phyloP scores from a whole-genome alignment of 225 moss, liverwort and hornwort genomes.

The Climacium dendroides region DNA sequence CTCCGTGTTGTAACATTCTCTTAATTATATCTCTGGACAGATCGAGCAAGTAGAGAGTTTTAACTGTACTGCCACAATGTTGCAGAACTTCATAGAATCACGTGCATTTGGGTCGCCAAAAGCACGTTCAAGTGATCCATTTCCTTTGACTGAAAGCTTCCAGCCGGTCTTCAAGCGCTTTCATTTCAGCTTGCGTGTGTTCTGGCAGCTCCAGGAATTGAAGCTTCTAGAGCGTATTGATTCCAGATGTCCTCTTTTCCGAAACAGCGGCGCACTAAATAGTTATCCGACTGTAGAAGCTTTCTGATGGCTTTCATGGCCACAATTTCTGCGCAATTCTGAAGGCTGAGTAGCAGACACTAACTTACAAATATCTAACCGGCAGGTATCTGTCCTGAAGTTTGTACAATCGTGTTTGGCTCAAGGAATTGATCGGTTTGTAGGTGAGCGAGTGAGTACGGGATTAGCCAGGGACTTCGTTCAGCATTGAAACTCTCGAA shows the following conservation, averaged over 20 bases:
- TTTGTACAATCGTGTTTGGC: not conserved
- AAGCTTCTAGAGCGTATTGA: not conserved
- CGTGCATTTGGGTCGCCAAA: not conserved
- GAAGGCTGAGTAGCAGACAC: too few species aligned
- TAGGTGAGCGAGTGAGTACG: not conserved
- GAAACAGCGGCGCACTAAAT: not conserved
- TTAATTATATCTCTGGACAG: not conserved
- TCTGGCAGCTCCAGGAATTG: not conserved
- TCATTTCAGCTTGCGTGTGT: not conserved
- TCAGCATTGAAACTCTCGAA: not conserved
- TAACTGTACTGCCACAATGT: not conserved
- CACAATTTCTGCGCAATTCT: not conserved
- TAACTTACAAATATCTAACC: not conserved
- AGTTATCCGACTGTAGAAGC: not conserved
- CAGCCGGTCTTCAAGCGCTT: not conserved
- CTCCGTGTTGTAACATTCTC: not conserved
- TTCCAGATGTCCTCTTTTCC: not conserved
- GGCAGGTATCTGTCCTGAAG: not conserved
- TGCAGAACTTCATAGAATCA: not conserved
- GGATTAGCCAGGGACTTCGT: too few species aligned
- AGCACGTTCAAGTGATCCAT: not conserved
- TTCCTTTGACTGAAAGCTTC: not conserved
- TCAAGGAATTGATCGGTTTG: not conserved
- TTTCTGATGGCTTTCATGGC: not conserved
- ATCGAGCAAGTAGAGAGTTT: not conserved